phyloP scores from a whole-genome alignment of 2,329 filamentous ascomycete species.

The Phialophora tarda region DNA sequence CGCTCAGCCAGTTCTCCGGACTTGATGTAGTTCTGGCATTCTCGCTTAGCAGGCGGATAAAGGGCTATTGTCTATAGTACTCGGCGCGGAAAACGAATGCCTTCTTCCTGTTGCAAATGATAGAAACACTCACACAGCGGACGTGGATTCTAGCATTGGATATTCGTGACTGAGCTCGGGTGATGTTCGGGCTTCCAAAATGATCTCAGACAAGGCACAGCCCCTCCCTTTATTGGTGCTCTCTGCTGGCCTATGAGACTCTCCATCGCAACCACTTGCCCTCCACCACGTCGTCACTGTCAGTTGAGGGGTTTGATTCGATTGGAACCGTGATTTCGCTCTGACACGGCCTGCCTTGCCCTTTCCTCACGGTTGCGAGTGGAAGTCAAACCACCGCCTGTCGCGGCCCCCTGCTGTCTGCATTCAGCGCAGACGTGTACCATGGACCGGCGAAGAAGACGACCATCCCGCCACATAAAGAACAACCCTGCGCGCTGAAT shows the following conservation, averaged over 20 bases:
- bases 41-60: too few species aligned
- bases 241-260: conserved; percentile 14
- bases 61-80: too few species aligned
- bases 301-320: conserved; percentile 11
- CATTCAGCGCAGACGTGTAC: conserved; percentile 15
- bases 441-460: conserved; percentile 20
- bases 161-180: neutral
- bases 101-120: neutral
- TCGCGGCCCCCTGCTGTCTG: conserved; percentile 3
- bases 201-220: neutral
- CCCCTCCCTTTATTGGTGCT: conserved; percentile 8
- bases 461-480: conserved; percentile 3
- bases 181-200: neutral
- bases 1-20: too few species aligned
- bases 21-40: too few species aligned
- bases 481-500: conserved; percentile 5
- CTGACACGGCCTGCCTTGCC: conserved; percentile 9
- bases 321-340: neutral
- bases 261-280: conserved; percentile 5
- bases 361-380: conserved; percentile 8
- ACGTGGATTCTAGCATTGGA: neutral
- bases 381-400: neutral
- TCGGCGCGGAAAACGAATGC: too few species aligned
- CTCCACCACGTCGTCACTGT: conserved; percentile 22
- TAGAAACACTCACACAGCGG: neutral